Evolutionary conservation across 805 yeast genomes (phyloP).

Genomic region (Jamesozyma hellenica): DNA sequence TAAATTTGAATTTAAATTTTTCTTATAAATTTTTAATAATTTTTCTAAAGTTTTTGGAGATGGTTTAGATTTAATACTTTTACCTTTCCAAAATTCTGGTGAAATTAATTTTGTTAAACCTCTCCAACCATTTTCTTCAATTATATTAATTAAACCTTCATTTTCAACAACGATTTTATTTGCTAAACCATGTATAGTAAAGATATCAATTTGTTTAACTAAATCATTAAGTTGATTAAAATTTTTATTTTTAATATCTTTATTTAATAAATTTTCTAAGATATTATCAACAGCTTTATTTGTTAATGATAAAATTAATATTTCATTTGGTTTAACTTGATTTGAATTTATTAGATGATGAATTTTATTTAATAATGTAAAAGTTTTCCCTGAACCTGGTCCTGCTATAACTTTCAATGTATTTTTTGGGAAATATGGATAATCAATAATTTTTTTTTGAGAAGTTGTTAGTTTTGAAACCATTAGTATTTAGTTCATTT

Average conservation of each 20-base stretch:
- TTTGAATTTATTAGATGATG: conserved; percentile 35
- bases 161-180: conserved; percentile 37
- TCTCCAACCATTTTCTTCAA: conserved; percentile 50
- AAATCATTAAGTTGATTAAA: conserved; percentile 6
- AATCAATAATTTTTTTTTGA: conserved; percentile 38
- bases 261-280: conserved; percentile 23
- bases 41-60: conserved; percentile 14
- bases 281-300: conserved; percentile 53
- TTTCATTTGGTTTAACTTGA: conserved; percentile 39
- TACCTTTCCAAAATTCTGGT: conserved; percentile 11
- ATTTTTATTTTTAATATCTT: conserved; percentile 28
- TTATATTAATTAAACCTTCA: conserved; percentile 31
- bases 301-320: conserved; percentile 57
- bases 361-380: conserved; percentile 45
- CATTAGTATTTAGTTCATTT: not conserved
- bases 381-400: conserved; percentile 69
- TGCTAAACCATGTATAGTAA: conserved; percentile 59
- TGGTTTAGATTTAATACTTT: conserved; percentile 3
- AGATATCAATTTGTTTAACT: conserved; percentile 31
- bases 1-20: not conserved
- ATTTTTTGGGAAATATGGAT: conserved; percentile 32
- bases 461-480: conserved; percentile 32
- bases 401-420: conserved; percentile 52
- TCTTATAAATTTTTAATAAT: conserved; percentile 13
- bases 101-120: conserved; percentile 32